phyloP scores from a whole-genome alignment of 1,284 basidiomycete genomes.

The Sanghuangporus sanghuang region DNA sequence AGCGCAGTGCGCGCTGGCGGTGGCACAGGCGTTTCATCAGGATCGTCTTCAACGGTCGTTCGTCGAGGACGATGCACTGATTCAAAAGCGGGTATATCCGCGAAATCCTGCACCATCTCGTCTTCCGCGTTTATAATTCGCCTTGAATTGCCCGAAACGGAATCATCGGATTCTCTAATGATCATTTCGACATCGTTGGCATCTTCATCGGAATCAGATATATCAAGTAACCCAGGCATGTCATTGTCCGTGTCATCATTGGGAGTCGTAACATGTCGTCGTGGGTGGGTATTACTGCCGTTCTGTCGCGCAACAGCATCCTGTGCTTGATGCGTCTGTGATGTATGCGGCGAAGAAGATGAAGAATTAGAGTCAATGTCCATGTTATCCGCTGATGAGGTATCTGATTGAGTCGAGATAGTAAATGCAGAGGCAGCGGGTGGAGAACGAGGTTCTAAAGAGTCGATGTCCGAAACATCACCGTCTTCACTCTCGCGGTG shows the following conservation, averaged over 20 bases:
- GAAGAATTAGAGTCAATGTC: constrained; percentile 1
- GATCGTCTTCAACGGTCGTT: constrained; percentile 2
- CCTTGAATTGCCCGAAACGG: background rate
- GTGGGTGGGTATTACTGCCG: background rate
- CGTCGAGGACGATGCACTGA: background rate
- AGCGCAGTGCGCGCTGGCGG: background rate
- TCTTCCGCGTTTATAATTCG: background rate
- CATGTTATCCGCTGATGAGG: background rate
- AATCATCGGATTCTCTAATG: background rate
- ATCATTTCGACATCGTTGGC: constrained; percentile 13
- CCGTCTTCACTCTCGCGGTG: background rate
- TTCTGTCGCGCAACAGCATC: background rate
- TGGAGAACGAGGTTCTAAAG: background rate
- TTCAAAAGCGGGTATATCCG: constrained; percentile 5
- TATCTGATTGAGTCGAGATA: background rate
- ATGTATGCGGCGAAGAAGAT: background rate
- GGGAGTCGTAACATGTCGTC: background rate
- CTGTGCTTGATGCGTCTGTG: background rate
- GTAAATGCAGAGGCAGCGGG: background rate
- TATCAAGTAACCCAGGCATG: constrained; percentile 14
- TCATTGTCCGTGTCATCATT: background rate
- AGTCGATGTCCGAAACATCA: background rate
- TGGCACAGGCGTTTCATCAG: background rate
- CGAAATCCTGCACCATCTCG: background rate
- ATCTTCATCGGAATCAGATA: constrained; percentile 14